Base-by-base conservation (phyloP, 306 rosid genomes). In the Crataegus laevigata region DNA sequence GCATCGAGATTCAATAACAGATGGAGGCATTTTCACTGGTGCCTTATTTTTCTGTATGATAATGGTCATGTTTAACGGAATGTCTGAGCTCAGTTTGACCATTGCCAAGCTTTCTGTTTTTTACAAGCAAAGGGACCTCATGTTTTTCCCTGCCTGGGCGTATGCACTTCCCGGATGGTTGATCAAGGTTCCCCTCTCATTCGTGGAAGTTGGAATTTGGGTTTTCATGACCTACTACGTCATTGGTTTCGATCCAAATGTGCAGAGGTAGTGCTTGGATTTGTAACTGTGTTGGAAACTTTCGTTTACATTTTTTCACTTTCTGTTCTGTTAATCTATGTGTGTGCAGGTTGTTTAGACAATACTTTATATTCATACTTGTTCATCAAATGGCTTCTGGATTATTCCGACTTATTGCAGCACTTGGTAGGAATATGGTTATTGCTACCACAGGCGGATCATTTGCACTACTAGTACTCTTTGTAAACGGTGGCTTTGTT, bases 61-160 rank as follows among this genome's bases (percentile, higher is more conserved):
- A 8, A 63, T 69, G 42, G 8, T 75, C n/a, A 66, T 82, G 84
- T 85, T 85, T n/a, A 82, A 82, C 62, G 86, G 89, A 15, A 40
- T 76, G 78, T 38, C 89, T 11, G 94, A 91, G 80, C 76, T 91
- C 29, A 69, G 91, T 2, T 79, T 91, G 90, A 89, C 91, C 11
- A 70, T 87, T 58, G 75, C 52, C 9, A 89, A 85, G 78, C 94
- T 91, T 84, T 88, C 97, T 18, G 85, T 86, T 9, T 87, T 87
- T 64, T 91, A 84, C 84, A 91, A 91, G 85, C 97, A 91, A 77
- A 63, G 94, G 40, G 89, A 89, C 69, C 83, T 84, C 52, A 50
- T 72, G 2, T 91, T 91, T 79, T 89, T 68, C 69, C 97, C 97
- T 38, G 40, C 91, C 25, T 91, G 97, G 97, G 84, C 84, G 0